Evolutionary conservation across 2,329 filamentous ascomycete species (phyloP).

Genomic region (Diaporthe citrichinensis): DNA sequence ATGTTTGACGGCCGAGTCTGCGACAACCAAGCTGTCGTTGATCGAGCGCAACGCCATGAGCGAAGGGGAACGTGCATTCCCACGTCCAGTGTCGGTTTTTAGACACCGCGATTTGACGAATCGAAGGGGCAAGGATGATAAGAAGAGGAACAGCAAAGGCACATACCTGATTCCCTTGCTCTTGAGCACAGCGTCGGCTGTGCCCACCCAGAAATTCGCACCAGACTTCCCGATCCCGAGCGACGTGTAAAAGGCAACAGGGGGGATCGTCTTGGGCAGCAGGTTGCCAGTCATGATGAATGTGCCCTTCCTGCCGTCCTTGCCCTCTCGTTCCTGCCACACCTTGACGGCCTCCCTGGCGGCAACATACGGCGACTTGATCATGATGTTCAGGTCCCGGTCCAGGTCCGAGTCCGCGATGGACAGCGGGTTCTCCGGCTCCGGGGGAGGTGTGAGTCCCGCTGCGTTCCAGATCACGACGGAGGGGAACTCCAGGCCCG

Average conservation of each 20-base stretch:
- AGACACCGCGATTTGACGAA: not conserved
- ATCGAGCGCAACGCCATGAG: not conserved
- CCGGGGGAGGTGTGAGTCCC: slow-evolving; percentile 22
- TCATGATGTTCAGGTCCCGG: slow-evolving; percentile 34
- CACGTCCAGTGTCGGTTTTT: not conserved
- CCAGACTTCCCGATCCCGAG: slow-evolving; percentile 39
- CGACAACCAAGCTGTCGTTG: not conserved
- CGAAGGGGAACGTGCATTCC: not conserved
- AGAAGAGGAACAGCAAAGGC: not conserved
- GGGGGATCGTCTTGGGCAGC: slow-evolving; percentile 28
- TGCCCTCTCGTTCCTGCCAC: slow-evolving; percentile 24
- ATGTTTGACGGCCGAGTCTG: not conserved
- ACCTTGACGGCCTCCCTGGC: slow-evolving; percentile 37
- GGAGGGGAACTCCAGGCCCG: slow-evolving; percentile 30
- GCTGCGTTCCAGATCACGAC: slow-evolving; percentile 42
- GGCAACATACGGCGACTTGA: slow-evolving; percentile 38
- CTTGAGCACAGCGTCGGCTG: slow-evolving; percentile 38
- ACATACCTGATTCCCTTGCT: slow-evolving; percentile 40
- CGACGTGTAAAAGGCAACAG: slow-evolving; percentile 20
- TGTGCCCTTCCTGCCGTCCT: slow-evolving; percentile 37
- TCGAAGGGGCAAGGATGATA: not conserved
- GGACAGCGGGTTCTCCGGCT: slow-evolving; percentile 38
- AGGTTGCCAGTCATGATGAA: slow-evolving; percentile 41
- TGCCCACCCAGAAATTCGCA: slow-evolving; percentile 35
- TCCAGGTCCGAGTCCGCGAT: slow-evolving; percentile 29